Evolutionary conservation across 2,329 filamentous ascomycete genomes (phyloP), one percentile per base, ranked within the genome.

Genomic region (Aureobasidium sp.): DNA sequence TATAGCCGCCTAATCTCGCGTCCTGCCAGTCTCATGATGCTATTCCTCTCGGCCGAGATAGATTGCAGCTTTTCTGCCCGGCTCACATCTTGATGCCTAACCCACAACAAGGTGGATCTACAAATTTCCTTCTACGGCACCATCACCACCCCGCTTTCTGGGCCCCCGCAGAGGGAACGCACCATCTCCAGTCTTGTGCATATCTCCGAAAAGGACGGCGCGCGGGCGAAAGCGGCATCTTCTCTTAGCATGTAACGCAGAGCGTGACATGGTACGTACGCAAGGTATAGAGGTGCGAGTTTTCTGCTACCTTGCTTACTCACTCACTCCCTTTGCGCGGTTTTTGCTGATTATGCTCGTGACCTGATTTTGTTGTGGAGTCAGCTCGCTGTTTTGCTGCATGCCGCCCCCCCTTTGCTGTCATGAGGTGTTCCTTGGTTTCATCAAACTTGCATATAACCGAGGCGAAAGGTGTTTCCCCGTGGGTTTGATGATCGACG

Each of bases 201-300:
- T 58, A 45, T 57, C 20, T 55, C 53, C 36, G 36, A 36, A 20
- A 17, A 4, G 29, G n/a, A 22, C 31, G n/a, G 34, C 31, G 31
- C 31, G 31, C 31, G 9, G 31, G 2, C 22, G 22, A 5, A 7
- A 31, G 14, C 49, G 49, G 49, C 49, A 52, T 7, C 3, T 17
- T 3, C 5, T 22, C 31, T 8, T 9, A 8, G 29, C 29, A 31
- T 31, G 29, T 9, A 27, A 17, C 22, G 29, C 15, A 22, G 3
- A 17, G 39, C 41, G 55, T 48, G 55, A 58, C 42, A 58, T 58
- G 55, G 55, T 58, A 58, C 55, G 55, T 39, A 58, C 55, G 42
- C 29, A 48, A 58, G 34, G 17, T 58, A 58, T 34, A n/a, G 7
- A 22, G 12, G 14, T 20, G 39, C 41, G 11, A 25, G 3, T 25